Conservation (phyloP, 768 basidiomycete species). For the Lanmaoa pseudosensibilis region DNA sequence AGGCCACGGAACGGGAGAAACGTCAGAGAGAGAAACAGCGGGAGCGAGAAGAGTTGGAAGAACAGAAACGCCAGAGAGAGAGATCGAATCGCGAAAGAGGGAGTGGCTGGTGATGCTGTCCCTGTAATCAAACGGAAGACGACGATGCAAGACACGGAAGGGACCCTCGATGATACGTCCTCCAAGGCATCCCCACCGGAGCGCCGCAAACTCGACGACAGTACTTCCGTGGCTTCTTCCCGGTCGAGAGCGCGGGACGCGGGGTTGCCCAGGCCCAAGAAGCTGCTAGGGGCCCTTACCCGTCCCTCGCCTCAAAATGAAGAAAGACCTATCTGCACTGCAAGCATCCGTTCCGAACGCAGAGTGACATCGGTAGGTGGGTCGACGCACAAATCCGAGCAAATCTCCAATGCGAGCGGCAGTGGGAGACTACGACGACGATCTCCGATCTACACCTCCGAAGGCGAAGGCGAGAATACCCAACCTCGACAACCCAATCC, state of each 20-base stretch:
- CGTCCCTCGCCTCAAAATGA: slow-evolving; percentile 34
- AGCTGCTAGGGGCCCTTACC: slow-evolving; percentile 31
- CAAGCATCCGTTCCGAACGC: slow-evolving; percentile 14
- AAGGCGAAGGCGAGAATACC: slow-evolving; percentile 51
- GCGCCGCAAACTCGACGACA: slow-evolving; percentile 44
- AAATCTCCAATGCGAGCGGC: slow-evolving; percentile 17
- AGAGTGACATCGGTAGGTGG: slow-evolving; percentile 10
- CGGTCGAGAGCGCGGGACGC: slow-evolving; percentile 25
- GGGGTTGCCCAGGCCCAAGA: slow-evolving; percentile 34
- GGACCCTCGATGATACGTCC: slow-evolving; percentile 26
- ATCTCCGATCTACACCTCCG: slow-evolving; percentile 66
- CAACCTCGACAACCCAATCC: slow-evolving; percentile 27
- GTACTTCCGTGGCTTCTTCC: slow-evolving; percentile 21
- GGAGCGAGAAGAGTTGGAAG: slow-evolving; percentile 25
- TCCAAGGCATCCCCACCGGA: slow-evolving; percentile 31
- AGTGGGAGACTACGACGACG: slow-evolving; percentile 46
- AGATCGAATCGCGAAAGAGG: slow-evolving; percentile 26
- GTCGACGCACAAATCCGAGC: slow-evolving; percentile 20
- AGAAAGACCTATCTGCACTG: slow-evolving; percentile 37
- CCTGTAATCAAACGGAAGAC: slow-evolving; percentile 43
- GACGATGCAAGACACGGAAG: slow-evolving; percentile 31
- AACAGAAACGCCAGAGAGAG: slow-evolving; percentile 25
- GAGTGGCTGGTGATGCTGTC: slow-evolving; percentile 9
- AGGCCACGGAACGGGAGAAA: slow-evolving; percentile 27
- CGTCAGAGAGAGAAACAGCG: slow-evolving; percentile 24